Percentiles rank a stretch among this genome's conserved stretches.
phyloP scores from a whole-genome alignment of 495 filamentous ascomycete genomes.

The Gamarada debralockiae region DNA sequence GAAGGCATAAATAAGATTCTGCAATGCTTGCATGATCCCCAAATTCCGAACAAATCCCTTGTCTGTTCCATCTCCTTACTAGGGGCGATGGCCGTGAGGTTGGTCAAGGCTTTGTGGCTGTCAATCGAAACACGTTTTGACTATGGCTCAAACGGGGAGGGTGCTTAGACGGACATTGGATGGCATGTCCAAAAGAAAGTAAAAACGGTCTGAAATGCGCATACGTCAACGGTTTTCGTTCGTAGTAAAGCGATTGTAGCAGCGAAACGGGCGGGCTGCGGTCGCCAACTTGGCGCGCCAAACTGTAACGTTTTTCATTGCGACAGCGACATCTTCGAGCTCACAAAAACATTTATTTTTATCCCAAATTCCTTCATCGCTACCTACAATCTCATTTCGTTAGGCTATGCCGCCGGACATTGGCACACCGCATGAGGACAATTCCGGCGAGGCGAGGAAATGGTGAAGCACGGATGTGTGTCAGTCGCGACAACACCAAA shows the following conservation, averaged over 20 bases:
- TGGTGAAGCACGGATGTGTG: constrained; percentile 20
- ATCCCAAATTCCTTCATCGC: too few relatives aligned
- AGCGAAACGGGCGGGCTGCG: background rate
- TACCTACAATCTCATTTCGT: background rate
- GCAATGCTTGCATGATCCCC: constrained; percentile 25
- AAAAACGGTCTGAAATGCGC: background rate
- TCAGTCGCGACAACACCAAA: constrained; percentile 19
- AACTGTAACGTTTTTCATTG: too few relatives aligned
- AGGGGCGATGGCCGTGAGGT: constrained; percentile 15
- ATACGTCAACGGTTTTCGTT: too few relatives aligned
- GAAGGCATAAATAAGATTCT: constrained; percentile 31
- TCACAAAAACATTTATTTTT: too few relatives aligned
- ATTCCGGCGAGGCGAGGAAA: constrained; percentile 15
- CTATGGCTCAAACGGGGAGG: constrained; percentile 18
- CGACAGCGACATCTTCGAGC: too few relatives aligned
- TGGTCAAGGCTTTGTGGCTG: constrained; percentile 21
- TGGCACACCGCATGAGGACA: constrained; percentile 2
- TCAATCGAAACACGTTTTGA: constrained; percentile 40
- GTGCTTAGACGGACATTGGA: constrained; percentile 9
- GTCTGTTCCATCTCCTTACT: constrained; percentile 21
- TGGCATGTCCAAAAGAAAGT: constrained; percentile 5
- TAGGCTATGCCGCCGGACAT: constrained; percentile 1
- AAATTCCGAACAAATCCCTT: constrained; percentile 24
- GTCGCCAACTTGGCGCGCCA: too few relatives aligned
- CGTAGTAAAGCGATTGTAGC: background rate